Conservation (phyloP, 768 basidiomycete species). For the Leccinum subgranulosum region DNA sequence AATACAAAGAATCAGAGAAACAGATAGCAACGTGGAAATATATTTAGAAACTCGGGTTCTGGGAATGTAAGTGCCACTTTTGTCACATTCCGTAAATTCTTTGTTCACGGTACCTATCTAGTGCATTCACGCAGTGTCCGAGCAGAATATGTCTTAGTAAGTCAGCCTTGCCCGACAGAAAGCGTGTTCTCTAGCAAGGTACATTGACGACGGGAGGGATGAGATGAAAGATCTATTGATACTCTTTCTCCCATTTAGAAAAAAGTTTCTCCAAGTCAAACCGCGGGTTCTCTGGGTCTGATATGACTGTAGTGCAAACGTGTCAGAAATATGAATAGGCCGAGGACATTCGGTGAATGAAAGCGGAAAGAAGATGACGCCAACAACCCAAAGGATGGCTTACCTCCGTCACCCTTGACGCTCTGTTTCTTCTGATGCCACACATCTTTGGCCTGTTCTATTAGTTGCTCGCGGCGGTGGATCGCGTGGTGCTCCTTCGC, state of each 20-base stretch:
- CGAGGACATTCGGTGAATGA: not conserved
- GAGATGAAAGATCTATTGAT: slow-evolving; percentile 41
- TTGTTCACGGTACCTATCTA: slow-evolving; percentile 6
- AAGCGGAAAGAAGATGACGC: not conserved
- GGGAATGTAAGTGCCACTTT: not conserved
- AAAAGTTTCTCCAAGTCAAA: slow-evolving; percentile 95
- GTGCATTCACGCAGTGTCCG: slow-evolving; percentile 1
- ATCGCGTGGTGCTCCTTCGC: slow-evolving; percentile 71
- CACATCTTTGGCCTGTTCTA: slow-evolving; percentile 85
- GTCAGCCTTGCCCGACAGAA: slow-evolving; percentile 12
- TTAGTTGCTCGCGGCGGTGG: slow-evolving; percentile 70
- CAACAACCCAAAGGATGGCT: slow-evolving; percentile 29
- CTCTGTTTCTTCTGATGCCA: slow-evolving; percentile 77
- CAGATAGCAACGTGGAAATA: not conserved
- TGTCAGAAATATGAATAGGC: slow-evolving; percentile 8
- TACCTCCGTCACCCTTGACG: slow-evolving; percentile 51
- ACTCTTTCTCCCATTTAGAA: slow-evolving; percentile 70
- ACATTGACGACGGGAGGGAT: slow-evolving; percentile 20
- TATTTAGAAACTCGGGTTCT: not conserved
- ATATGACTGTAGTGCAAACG: slow-evolving; percentile 59
- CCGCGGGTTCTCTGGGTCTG: slow-evolving; percentile 91
- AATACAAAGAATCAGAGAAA: not conserved
- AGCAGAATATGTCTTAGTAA: not conserved
- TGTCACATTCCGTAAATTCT: not conserved
- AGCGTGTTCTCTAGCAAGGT: slow-evolving; percentile 26